Evolutionary conservation across 371 early-diverging fungal genomes (phyloP), one percentile per base, ranked within the genome.

Genomic region (Rhizopus delemar): DNA sequence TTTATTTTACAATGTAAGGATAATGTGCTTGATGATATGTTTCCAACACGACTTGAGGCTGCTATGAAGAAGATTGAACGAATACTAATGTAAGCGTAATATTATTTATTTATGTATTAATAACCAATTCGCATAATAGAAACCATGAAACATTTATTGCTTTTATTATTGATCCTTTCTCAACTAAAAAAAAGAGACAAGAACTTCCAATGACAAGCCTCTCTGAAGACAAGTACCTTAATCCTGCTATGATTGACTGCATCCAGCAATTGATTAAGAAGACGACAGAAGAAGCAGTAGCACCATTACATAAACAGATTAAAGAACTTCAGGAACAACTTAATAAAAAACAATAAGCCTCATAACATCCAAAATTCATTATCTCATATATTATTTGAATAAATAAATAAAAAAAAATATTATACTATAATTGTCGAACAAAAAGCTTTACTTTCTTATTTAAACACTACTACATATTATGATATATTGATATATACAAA

Each of bases 141-240:
- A 69, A 69, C 8, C 69, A 69, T 50, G 61, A 69, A 55, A 56
- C 53, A 3, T 64, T 69, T 43, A 60, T 69, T 48, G 38, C 61
- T 4, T 69, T 48, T 36, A 28, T 69, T 16, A 46, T 64, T 35
- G 69, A 69, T 52, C 69, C 69, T 29, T 62, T 67, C 31, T 34
- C 67, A 5, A 51, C 62, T 8, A 9, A 56, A 3, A 13, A 59
- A 56, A 46, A 22, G 2, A 2, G 36, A 32, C 13, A 49, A 53
- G 48, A 48, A 8, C 9, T 22, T 8, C 29, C 48, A 5, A 51
- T 5, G 3, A 12, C 43, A 0, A 43, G 16, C 8, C 13, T 57
- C 12, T 31, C 57, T 5, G 32, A 46, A 13, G 39, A 43, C 2
- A 8, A 43, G 13, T 53, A 38, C 12, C 32, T 66, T 0, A 57